Percentiles rank a stretch among this genome's conserved stretches.
Evolutionary conservation across 495 filamentous ascomycete species (phyloP).

Genomic region (Pyrenula aspistea): DNA sequence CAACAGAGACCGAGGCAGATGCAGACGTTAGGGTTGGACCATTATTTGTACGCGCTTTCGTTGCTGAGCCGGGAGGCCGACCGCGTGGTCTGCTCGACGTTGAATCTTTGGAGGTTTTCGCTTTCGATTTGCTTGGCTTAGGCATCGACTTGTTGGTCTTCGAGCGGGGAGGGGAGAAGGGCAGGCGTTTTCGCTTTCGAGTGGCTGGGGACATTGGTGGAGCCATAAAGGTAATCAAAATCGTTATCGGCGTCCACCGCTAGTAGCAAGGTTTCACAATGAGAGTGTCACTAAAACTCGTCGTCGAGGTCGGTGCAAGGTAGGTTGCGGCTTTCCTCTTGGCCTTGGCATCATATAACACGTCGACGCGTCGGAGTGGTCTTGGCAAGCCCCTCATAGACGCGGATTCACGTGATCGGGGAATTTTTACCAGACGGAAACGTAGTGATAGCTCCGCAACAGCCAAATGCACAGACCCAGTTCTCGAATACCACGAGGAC

Average conservation of each 20-base stretch:
- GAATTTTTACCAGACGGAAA: too few relatives aligned
- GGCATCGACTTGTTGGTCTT: slow-evolving; percentile 14
- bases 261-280: too few relatives aligned
- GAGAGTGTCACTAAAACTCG: too few relatives aligned
- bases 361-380: too few relatives aligned
- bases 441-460: not conserved
- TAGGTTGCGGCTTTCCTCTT: too few relatives aligned
- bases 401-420: too few relatives aligned
- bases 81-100: slow-evolving; percentile 4
- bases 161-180: slow-evolving; percentile 38
- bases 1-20: slow-evolving; percentile 12
- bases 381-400: too few relatives aligned
- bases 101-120: slow-evolving; percentile 3
- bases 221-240: not conserved
- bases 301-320: too few relatives aligned
- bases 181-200: slow-evolving; percentile 30
- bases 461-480: slow-evolving; percentile 19
- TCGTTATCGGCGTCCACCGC: too few relatives aligned
- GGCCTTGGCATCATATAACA: too few relatives aligned
- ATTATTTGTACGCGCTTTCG: slow-evolving; percentile 7
- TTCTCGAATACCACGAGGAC: slow-evolving; percentile 74
- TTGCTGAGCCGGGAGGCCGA: slow-evolving; percentile 2
- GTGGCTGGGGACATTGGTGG: slow-evolving; percentile 8
- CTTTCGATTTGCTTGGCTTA: slow-evolving; percentile 16
- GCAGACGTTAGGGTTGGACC: slow-evolving; percentile 7